Evolutionary conservation across 345 rosid genomes (phyloP).

Genomic region (Gossypium sturtianum): DNA sequence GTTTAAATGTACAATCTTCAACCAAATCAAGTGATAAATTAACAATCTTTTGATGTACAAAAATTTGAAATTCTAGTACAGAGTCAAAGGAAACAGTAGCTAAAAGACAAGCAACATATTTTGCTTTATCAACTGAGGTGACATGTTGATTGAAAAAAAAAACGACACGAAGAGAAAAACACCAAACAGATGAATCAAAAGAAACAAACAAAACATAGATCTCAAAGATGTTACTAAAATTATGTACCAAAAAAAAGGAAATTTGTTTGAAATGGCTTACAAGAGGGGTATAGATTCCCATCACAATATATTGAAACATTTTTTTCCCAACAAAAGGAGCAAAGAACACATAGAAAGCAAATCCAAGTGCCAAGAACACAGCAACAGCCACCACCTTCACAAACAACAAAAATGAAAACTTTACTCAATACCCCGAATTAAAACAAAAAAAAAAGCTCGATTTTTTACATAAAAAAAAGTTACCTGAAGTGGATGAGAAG

Average conservation of each 20-base stretch:
- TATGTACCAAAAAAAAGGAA: background rate
- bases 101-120: conserved; percentile 23
- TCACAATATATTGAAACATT: conserved; percentile 63
- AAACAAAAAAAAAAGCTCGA: background rate
- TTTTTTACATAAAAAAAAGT: background rate
- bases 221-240: conserved; percentile 17
- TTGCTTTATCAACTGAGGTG: conserved; percentile 10
- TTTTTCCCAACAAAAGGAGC: conserved; percentile 94
- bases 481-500: conserved; percentile 97
- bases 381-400: conserved; percentile 97
- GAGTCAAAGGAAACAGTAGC: conserved; percentile 9
- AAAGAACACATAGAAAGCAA: conserved; percentile 97
- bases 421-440: conserved; percentile 21
- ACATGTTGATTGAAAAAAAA: conserved; percentile 7
- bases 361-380: conserved; percentile 93
- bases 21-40: conserved; percentile 7
- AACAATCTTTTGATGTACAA: background rate
- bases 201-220: conserved; percentile 33
- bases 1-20: background rate
- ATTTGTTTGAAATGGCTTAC: conserved; percentile 37
- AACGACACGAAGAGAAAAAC: conserved; percentile 11
- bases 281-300: conserved; percentile 94
- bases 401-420: conserved; percentile 14
- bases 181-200: conserved; percentile 18
- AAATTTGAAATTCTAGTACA: background rate